phyloP scores from a whole-genome alignment of 2,329 filamentous ascomycete genomes.

The Pseudocercospora pini-densiflorae region DNA sequence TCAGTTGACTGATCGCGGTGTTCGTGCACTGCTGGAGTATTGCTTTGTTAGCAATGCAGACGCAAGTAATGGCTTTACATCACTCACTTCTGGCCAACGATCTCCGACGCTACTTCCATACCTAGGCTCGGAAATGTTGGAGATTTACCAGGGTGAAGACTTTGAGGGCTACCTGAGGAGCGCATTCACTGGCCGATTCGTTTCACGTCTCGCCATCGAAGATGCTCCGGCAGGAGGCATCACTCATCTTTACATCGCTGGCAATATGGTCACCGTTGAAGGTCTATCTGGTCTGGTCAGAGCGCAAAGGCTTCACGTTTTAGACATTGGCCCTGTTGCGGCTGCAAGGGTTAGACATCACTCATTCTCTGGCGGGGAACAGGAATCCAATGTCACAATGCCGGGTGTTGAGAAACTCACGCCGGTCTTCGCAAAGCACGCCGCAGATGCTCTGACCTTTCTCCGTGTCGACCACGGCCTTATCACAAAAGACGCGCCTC shows the following conservation, averaged over 20 bases:
- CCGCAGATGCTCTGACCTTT: constrained; percentile 56
- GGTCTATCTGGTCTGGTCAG: constrained; percentile 58
- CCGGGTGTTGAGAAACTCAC: constrained; percentile 61
- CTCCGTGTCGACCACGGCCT: constrained; percentile 61
- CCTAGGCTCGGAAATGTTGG: constrained; percentile 44
- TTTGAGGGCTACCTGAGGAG: constrained; percentile 59
- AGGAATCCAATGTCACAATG: constrained; percentile 38
- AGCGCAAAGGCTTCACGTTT: constrained; percentile 57
- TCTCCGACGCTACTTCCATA: constrained; percentile 41
- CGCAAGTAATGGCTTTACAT: not conserved
- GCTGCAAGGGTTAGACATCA: constrained; percentile 27
- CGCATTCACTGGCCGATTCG: constrained; percentile 54
- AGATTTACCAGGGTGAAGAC: constrained; percentile 50
- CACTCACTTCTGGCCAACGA: constrained; percentile 20
- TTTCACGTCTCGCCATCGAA: constrained; percentile 60
- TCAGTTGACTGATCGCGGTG: constrained; percentile 59
- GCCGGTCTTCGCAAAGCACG: constrained; percentile 53
- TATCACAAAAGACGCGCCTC: constrained; percentile 52
- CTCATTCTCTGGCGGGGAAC: constrained; percentile 29
- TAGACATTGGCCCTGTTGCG: constrained; percentile 59
- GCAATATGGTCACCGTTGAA: constrained; percentile 61
- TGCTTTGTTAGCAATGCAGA: constrained; percentile 47
- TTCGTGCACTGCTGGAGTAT: constrained; percentile 56
- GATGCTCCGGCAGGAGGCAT: constrained; percentile 59
- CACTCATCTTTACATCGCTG: constrained; percentile 64